Evolutionary conservation across 371 early-diverging fungal species (phyloP).

Genomic region (Circinella umbellata): DNA sequence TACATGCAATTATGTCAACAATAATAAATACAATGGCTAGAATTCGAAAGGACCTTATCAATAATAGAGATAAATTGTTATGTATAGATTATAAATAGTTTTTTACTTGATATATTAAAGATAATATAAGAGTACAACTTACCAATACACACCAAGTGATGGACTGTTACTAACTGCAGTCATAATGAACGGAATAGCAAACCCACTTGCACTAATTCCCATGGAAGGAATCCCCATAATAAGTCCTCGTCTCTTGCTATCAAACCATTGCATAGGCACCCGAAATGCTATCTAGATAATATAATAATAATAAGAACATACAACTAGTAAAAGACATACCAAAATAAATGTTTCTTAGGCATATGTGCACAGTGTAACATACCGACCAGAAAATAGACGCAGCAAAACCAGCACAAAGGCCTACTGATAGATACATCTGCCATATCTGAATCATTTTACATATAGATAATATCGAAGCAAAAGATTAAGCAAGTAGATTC

Average conservation of each 20-base stretch:
- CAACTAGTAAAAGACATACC: neutral
- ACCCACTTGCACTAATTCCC: neutral
- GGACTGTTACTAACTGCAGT: neutral
- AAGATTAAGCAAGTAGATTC: too few species aligned
- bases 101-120: neutral
- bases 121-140: neutral
- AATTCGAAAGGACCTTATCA: neutral
- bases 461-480: too few species aligned
- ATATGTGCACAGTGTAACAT: neutral
- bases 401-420: neutral
- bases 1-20: neutral
- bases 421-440: neutral
- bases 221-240: neutral
- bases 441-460: neutral
- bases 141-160: neutral
- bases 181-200: neutral
- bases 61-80: neutral
- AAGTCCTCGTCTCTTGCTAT: neutral
- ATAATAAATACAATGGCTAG: conserved; percentile 1
- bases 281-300: neutral
- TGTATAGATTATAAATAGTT: neutral
- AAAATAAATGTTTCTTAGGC: neutral
- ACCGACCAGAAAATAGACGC: conserved; percentile 1
- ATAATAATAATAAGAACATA: neutral
- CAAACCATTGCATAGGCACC: neutral